These are phyloP conservation scores for Mycena kentingensis DNA, from an alignment of 768 basidiomycete species.

Conservation along the genomic window DNA sequence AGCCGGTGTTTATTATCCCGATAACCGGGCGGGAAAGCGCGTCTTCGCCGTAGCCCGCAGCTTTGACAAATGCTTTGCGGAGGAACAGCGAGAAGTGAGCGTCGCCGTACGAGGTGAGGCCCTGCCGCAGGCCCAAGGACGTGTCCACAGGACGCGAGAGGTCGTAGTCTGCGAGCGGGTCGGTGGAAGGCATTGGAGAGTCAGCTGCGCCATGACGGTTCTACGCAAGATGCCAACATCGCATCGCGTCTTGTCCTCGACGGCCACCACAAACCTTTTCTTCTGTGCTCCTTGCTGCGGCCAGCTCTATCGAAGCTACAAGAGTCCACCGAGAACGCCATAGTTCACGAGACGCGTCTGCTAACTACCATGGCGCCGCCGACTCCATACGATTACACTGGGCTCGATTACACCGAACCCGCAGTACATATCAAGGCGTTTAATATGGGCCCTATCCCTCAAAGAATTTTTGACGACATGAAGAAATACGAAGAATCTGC, in stretches of 20 bases:
- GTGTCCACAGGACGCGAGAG: constrained; percentile 17
- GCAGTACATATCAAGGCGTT: constrained; percentile 42
- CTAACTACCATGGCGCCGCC: constrained; percentile 9
- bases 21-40: constrained; percentile 21
- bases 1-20: constrained; percentile 21
- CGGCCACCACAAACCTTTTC: no score
- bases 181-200: constrained; percentile 2
- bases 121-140: constrained; percentile 19
- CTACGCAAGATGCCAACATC: no score
- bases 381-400: constrained; percentile 28
- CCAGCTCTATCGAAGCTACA: no score
- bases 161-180: constrained; percentile 22
- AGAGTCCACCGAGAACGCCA: no score
- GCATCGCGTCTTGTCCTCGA: no score
- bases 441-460: constrained; percentile 34
- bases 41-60: constrained; percentile 23
- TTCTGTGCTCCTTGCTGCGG: no score
- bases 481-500: constrained; percentile 41
- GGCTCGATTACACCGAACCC: constrained; percentile 38
- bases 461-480: constrained; percentile 38
- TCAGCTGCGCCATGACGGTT: no score
- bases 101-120: constrained; percentile 20
- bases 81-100: constrained; percentile 23
- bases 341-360: no score
- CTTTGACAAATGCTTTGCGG: constrained; percentile 23